These are phyloP conservation scores for Scedosporium boydii DNA, from an alignment of 2,329 filamentous ascomycete species.

Conservation along the genomic window DNA sequence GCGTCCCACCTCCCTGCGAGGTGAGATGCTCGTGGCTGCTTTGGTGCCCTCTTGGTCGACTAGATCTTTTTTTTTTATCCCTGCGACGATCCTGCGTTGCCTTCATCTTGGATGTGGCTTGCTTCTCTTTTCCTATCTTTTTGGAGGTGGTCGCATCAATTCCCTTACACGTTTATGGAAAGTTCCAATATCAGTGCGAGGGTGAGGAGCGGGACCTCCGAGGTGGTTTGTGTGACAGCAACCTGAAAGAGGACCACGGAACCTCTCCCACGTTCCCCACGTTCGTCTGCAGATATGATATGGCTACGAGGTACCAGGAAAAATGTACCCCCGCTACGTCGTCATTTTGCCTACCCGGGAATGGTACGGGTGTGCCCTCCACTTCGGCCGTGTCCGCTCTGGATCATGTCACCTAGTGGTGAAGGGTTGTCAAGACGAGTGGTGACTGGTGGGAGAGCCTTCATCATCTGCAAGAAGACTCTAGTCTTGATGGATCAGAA, in stretches of 20 bases:
- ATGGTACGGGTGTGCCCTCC: not conserved
- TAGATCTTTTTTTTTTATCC: not conserved
- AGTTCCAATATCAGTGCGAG: not conserved
- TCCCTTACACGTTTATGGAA: not conserved
- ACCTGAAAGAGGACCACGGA: not conserved
- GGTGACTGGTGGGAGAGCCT: not conserved
- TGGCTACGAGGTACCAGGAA: not conserved
- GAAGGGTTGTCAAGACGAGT: not conserved
- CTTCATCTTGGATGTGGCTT: not conserved
- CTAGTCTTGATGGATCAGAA: not conserved
- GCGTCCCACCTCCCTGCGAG: not conserved
- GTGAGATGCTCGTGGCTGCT: not conserved
- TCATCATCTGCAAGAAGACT: not conserved
- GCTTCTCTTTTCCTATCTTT: not conserved
- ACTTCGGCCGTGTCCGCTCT: not conserved
- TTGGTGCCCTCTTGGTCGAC: not conserved
- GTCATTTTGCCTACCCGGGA: not conserved
- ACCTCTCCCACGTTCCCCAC: not conserved
- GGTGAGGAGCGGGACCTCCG: not conserved
- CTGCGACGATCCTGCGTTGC: not conserved
- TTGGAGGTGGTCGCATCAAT: not conserved
- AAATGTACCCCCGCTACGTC: not conserved
- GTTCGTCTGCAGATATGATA: not conserved
- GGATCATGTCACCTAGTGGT: not conserved
- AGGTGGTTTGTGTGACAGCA: not conserved